Percentiles rank a stretch among this genome's conserved stretches.
Evolutionary conservation across 176 grass and related monocot species (phyloP).

Genomic region (Saccharum officinarum): DNA sequence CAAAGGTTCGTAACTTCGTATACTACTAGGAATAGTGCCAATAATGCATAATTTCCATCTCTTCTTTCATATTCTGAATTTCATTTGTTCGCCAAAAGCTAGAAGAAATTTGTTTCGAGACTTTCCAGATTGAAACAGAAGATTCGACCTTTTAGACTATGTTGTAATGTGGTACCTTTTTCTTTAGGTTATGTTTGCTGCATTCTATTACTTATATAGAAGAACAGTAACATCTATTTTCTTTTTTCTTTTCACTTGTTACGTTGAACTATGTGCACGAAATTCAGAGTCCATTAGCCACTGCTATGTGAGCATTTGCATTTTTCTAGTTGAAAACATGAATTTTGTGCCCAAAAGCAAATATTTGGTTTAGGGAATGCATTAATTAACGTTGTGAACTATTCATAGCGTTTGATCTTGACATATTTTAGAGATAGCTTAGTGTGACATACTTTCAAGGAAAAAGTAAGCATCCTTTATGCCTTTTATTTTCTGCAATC

Average conservation of each 20-base stretch:
- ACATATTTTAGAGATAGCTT: slow-evolving; percentile 9
- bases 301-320: not conserved
- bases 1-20: slow-evolving; percentile 43
- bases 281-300: slow-evolving; percentile 16
- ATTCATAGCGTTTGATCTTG: not conserved
- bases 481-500: not conserved
- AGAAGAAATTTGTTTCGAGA: not conserved
- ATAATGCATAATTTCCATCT: not conserved
- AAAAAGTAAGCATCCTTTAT: not conserved
- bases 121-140: not conserved
- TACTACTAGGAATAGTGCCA: not conserved
- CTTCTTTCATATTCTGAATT: slow-evolving; percentile 9
- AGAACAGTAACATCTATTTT: not conserved
- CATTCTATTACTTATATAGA: not conserved
- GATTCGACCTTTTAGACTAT: not conserved
- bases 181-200: not conserved
- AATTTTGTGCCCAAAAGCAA: not conserved
- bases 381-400: not conserved
- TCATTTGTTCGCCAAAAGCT: not conserved
- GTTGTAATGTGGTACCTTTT: not conserved
- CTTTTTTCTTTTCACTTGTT: not conserved
- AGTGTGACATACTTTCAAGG: not conserved
- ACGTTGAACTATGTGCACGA: not conserved
- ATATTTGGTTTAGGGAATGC: not conserved
- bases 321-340: slow-evolving; percentile 14